phyloP scores from a whole-genome alignment of 1,139 yeast species.

The Pichia sp. region DNA sequence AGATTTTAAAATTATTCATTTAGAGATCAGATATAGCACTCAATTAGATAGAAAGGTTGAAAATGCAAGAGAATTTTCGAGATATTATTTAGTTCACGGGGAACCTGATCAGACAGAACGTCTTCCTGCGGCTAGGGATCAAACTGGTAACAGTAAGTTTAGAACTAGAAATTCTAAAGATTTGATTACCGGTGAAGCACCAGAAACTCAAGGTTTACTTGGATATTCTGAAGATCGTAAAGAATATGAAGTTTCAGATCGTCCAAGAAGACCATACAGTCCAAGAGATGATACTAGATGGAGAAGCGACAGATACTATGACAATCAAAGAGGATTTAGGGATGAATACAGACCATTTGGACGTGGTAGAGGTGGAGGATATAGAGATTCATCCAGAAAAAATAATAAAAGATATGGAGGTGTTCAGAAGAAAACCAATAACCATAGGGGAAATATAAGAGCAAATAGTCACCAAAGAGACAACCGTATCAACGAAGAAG shows the following conservation, averaged over 20 bases:
- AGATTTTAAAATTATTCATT: slow-evolving; percentile 3
- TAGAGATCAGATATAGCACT: slow-evolving; percentile 42
- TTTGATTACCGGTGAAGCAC: slow-evolving; percentile 22
- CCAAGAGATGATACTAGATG: slow-evolving; percentile 4
- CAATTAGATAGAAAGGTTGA: slow-evolving; percentile 51
- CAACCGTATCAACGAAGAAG: neutral
- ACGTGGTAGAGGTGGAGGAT: slow-evolving; percentile 3
- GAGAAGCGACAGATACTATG: slow-evolving; percentile 11
- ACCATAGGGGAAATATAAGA: neutral
- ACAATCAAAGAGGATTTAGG: neutral
- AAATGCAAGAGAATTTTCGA: slow-evolving; percentile 53
- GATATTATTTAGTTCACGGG: slow-evolving; percentile 67
- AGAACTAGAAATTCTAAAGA: slow-evolving; percentile 13
- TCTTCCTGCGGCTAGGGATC: slow-evolving; percentile 14
- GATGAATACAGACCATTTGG: neutral
- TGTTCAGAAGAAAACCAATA: neutral
- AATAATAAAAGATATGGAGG: neutral
- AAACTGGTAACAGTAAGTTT: neutral
- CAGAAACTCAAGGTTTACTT: slow-evolving; percentile 13
- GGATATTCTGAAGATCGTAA: slow-evolving; percentile 14
- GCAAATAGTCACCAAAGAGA: neutral
- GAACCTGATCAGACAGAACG: slow-evolving; percentile 47
- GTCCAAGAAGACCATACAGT: neutral
- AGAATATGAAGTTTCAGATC: neutral
- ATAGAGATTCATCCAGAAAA: neutral